Conservation (phyloP, 2,329 filamentous ascomycete genomes). For the Lachnellula cervina region DNA sequence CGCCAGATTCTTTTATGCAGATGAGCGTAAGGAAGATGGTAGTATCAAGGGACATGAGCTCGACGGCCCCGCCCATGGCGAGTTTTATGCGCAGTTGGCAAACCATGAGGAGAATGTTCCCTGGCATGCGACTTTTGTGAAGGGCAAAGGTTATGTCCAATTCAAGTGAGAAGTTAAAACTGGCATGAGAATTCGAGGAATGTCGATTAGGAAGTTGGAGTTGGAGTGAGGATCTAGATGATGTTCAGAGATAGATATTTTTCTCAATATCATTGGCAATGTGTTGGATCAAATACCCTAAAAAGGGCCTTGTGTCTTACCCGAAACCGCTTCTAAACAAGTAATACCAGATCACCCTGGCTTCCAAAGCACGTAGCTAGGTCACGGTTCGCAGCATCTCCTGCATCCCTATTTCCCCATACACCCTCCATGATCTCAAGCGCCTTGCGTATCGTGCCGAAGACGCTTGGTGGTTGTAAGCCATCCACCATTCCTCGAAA, state of each 20-base stretch:
- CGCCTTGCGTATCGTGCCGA: slow-evolving; percentile 23
- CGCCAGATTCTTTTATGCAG: slow-evolving; percentile 22
- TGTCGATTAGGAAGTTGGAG: too few species aligned
- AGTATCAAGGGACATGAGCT: slow-evolving; percentile 13
- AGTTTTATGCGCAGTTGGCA: slow-evolving; percentile 21
- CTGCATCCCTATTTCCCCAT: slow-evolving; percentile 14
- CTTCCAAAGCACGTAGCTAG: slow-evolving; percentile 30
- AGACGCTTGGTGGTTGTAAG: slow-evolving; percentile 29
- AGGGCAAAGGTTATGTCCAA: slow-evolving; percentile 21
- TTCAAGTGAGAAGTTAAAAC: slow-evolving; percentile 4
- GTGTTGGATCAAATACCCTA: too few species aligned
- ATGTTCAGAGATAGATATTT: too few species aligned
- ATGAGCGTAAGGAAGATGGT: slow-evolving; percentile 19
- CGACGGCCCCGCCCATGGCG: slow-evolving; percentile 17
- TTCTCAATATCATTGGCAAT: too few species aligned
- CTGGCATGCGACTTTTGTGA: slow-evolving; percentile 23
- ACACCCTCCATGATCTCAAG: slow-evolving; percentile 25
- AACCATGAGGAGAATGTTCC: slow-evolving; percentile 16
- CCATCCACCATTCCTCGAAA: slow-evolving; percentile 18
- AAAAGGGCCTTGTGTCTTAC: too few species aligned
- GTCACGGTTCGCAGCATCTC: slow-evolving; percentile 17
- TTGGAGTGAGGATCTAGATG: too few species aligned
- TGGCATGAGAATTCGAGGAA: too few species aligned
- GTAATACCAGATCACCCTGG: background rate
- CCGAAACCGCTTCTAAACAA: background rate